Percentiles rank a stretch among this genome's conserved stretches.
Evolutionary conservation across 768 basidiomycete genomes (phyloP).

Genomic region (Neoboletus subvelutipes): DNA sequence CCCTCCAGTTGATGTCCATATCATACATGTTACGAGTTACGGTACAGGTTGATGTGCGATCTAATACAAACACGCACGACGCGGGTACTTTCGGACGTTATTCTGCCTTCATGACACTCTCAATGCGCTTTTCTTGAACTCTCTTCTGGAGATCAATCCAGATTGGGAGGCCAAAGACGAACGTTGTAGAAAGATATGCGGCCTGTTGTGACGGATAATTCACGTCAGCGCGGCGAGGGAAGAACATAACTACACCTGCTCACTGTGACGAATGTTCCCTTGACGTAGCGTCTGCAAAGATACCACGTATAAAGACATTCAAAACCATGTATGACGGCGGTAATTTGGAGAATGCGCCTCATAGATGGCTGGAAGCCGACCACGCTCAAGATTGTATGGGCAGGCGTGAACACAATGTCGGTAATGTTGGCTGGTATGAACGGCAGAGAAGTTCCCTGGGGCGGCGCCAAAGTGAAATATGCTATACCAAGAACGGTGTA

Average conservation of each 20-base stretch:
- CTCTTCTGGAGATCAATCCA: slow-evolving; percentile 53
- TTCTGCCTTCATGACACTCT: slow-evolving; percentile 77
- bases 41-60: neutral
- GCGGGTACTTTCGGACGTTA: slow-evolving; percentile 23
- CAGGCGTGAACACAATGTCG: slow-evolving; percentile 23
- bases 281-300: slow-evolving; percentile 32
- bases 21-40: neutral
- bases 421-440: slow-evolving; percentile 13
- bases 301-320: slow-evolving; percentile 31
- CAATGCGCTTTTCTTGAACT: slow-evolving; percentile 68
- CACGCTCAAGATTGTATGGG: slow-evolving; percentile 7
- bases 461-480: slow-evolving; percentile 22
- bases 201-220: slow-evolving; percentile 35
- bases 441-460: slow-evolving; percentile 18
- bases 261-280: slow-evolving; percentile 19
- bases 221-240: neutral
- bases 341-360: slow-evolving; percentile 5
- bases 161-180: slow-evolving; percentile 54
- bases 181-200: slow-evolving; percentile 51
- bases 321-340: slow-evolving; percentile 13
- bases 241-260: neutral
- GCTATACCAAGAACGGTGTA: slow-evolving; percentile 10
- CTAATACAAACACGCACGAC: neutral
- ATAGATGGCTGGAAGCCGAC: slow-evolving; percentile 22
- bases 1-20: neutral